These are phyloP conservation scores for Pythium angustatum DNA, from an alignment of 352 stramenopile species.

Conservation along the genomic window DNA sequence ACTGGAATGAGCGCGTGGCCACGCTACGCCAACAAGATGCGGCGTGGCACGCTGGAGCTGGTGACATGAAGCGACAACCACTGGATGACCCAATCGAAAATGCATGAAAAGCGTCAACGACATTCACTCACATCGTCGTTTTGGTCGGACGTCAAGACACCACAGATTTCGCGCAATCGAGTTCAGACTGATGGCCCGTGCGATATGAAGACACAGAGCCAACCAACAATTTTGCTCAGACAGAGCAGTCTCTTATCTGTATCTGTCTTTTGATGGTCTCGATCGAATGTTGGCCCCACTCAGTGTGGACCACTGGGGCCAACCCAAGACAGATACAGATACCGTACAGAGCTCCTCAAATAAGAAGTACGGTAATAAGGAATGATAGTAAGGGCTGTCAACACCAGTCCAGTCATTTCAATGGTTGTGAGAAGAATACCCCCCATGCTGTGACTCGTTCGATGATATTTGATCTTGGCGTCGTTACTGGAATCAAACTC, in stretches of 20 bases:
- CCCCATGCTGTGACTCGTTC: not conserved
- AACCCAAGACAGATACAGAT: constrained; percentile 26
- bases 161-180: constrained; percentile 11
- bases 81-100: constrained; percentile 17
- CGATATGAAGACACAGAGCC: constrained; percentile 28
- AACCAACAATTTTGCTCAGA: too few relatives aligned
- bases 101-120: constrained; percentile 16
- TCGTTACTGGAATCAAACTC: constrained; percentile 15
- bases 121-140: constrained; percentile 19
- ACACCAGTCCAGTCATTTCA: not conserved
- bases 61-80: constrained; percentile 23
- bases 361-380: not conserved
- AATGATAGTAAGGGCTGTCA: not conserved
- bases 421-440: not conserved
- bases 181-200: too few relatives aligned
- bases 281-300: too few relatives aligned
- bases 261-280: too few relatives aligned
- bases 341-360: not conserved
- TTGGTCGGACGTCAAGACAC: constrained; percentile 13
- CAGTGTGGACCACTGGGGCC: too few relatives aligned
- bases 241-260: too few relatives aligned
- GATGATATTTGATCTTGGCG: not conserved
- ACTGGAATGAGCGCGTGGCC: constrained; percentile 21
- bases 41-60: constrained; percentile 8
- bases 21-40: constrained; percentile 3